These are phyloP conservation scores for Diaporthe sp. DNA, from an alignment of 2,329 filamentous ascomycete species.

Conservation along the genomic window DNA sequence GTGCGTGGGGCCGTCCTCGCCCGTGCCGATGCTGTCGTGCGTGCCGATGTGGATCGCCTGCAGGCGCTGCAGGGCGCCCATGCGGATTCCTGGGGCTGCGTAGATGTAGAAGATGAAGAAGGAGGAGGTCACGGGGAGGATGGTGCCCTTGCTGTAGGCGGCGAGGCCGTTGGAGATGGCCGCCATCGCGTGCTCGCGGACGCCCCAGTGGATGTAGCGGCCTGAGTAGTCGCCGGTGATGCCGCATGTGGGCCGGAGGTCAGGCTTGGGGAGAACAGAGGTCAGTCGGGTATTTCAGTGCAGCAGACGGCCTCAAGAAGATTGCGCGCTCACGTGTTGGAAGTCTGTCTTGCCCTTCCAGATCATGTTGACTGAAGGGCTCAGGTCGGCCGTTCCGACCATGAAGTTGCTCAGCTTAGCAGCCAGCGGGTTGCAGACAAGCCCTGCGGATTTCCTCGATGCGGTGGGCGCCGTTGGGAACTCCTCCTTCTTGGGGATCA, in stretches of 20 bases:
- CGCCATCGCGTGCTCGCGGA: conserved; percentile 72
- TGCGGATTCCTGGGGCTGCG: conserved; percentile 61
- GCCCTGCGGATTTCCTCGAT: conserved; percentile 57
- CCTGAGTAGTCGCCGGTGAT: conserved; percentile 60
- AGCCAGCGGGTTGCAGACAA: conserved; percentile 60
- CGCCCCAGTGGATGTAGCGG: conserved; percentile 69
- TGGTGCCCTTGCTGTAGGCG: conserved; percentile 60
- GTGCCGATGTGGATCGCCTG: conserved; percentile 64
- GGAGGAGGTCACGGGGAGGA: conserved; percentile 63
- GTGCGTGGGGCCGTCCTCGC: conserved; percentile 66
- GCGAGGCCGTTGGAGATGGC: conserved; percentile 68
- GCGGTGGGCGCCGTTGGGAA: conserved; percentile 62
- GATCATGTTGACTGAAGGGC: conserved; percentile 60
- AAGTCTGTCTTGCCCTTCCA: conserved; percentile 62
- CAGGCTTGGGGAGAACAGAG: conserved; percentile 32
- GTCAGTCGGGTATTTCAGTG: neutral
- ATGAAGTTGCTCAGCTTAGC: conserved; percentile 52
- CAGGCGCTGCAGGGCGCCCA: conserved; percentile 61
- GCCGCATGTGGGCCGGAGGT: conserved; percentile 38
- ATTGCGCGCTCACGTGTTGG: conserved; percentile 52
- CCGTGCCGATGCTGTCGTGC: conserved; percentile 64
- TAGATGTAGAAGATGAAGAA: conserved; percentile 69
- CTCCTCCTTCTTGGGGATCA: conserved; percentile 55
- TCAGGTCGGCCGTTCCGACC: conserved; percentile 59
- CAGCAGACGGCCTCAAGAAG: neutral